phyloP scores from a whole-genome alignment of 495 filamentous ascomycete genomes.

The Hyaloscypha hepaticicola region DNA sequence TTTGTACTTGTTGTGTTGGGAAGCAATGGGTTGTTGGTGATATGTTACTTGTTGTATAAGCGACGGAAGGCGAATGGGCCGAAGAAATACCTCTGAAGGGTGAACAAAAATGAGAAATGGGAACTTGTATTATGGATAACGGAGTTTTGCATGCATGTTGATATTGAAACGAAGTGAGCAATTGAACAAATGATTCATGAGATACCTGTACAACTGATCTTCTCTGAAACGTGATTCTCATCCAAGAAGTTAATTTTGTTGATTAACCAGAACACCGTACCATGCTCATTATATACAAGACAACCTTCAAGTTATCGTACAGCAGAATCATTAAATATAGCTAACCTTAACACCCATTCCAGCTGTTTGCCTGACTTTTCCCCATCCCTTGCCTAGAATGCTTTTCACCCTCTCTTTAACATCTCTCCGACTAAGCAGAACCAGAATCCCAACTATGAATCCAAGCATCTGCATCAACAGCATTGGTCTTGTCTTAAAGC shows the following conservation, averaged over 20 bases:
- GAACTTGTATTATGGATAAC: background rate
- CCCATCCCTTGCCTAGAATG: conserved; percentile 69
- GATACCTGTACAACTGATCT: background rate
- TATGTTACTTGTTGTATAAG: conserved; percentile 78
- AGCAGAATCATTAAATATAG: conserved; percentile 64
- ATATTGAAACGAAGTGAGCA: background rate
- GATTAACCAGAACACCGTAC: background rate
- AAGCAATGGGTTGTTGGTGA: conserved; percentile 69
- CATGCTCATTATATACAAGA: background rate
- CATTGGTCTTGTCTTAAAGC: conserved; percentile 70
- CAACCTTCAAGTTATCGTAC: background rate
- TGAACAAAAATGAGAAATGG: background rate
- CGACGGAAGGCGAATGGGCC: conserved; percentile 68
- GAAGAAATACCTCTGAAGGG: conserved; percentile 82
- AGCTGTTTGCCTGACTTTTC: conserved; percentile 78
- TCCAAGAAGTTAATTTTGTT: background rate
- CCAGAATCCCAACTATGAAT: conserved; percentile 77
- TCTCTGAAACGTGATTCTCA: background rate
- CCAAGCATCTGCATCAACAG: conserved; percentile 71
- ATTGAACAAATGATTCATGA: background rate
- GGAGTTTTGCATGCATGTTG: background rate
- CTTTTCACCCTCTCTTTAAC: conserved; percentile 72
- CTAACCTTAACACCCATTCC: conserved; percentile 98
- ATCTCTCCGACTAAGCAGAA: conserved; percentile 71
- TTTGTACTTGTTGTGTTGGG: conserved; percentile 74